Base-by-base conservation (phyloP, 768 basidiomycete genomes). In the Botryobasidium botryosum region DNA sequence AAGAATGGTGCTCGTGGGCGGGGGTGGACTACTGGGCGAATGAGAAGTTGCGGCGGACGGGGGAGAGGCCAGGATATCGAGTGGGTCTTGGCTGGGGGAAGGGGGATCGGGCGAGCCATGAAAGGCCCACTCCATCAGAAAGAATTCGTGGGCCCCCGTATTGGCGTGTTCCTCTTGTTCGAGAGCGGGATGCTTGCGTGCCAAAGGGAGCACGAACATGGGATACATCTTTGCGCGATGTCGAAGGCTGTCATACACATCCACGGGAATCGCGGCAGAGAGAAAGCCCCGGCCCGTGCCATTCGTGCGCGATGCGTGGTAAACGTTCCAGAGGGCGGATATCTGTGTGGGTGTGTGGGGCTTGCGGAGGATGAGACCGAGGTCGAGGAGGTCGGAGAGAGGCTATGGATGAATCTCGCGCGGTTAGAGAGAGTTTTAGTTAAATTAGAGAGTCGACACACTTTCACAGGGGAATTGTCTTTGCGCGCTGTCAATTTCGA, bases 61-160 rank as follows among this genome's bases (percentile, higher is more conserved):
- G 26, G 48, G 48, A 4, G 64, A 57, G 48, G 63, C 58, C 36
- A 63, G 51, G 57, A 75, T 73, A 52, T 51, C 6, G 64, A 62
- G 53, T 76, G 38, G 26, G 20, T 6, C 29, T 31, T 66, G 25
- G 53, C 46, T 32, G 65, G 61, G 13, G n/a, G 64, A 56, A 4
- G 82, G 79, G 4, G 67, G 60, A 1, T 69, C 69, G 0, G 86
- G 85, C 1, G 73, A 62, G 5, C 71, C 73, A 56, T 92, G 78
- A 59, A 92, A 81, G 31, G 70, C 68, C 92, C 94, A 97, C 59
- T 99, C 80, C 48, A 96, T 64, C 55, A 77, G 78, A 60, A 77
- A 87, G 56, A 86, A 83, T 55, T 86, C 85, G 55, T 78, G 74
- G 1, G 79, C 76, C n/a, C n/a, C n/a, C n/a, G n/a, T n/a, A n/a